A percentile compares a stretch with the other conserved stretches of the same genome.
Conservation (phyloP, 495 filamentous ascomycete genomes). For the Glarea lozoyensis region DNA sequence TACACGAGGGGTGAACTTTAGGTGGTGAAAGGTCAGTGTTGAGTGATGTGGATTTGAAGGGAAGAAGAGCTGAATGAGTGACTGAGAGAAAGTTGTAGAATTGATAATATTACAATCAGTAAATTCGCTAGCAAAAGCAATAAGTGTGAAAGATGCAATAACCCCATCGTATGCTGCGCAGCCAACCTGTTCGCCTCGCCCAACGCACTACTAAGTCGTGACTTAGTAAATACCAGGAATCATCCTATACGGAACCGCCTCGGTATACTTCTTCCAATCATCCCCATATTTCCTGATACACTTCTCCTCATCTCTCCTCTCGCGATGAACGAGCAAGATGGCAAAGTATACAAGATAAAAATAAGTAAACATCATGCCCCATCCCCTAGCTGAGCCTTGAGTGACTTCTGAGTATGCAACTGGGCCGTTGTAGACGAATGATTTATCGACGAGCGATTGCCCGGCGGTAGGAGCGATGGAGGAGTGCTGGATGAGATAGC, state of each 20-base stretch:
- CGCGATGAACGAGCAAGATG: constrained; percentile 81
- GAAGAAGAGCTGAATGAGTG: too few species aligned
- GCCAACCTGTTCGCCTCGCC: too few species aligned
- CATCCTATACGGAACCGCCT: constrained; percentile 75
- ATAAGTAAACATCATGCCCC: constrained; percentile 84
- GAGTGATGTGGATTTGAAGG: too few species aligned
- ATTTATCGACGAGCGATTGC: constrained; percentile 45
- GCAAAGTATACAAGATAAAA: constrained; percentile 95
- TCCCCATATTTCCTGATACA: constrained; percentile 86
- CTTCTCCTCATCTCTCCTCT: constrained; percentile 87
- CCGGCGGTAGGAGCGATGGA: constrained; percentile 35
- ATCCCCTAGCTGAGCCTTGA: constrained; percentile 64
- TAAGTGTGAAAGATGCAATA: too few species aligned
- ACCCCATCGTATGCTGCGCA: too few species aligned
- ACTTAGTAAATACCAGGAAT: constrained; percentile 90
- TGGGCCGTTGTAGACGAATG: constrained; percentile 12
- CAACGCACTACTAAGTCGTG: too few species aligned
- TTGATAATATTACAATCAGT: too few species aligned
- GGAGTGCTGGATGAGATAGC: constrained; percentile 56
- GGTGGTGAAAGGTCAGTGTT: too few species aligned
- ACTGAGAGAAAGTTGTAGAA: too few species aligned
- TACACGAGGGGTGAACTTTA: too few species aligned
- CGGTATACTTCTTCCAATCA: constrained; percentile 87
- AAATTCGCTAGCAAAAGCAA: too few species aligned
- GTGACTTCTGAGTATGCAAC: constrained; percentile 42